Evolutionary conservation across 805 yeast species (phyloP), one percentile per base, ranked within the genome.

Genomic region (Pichia californica): DNA sequence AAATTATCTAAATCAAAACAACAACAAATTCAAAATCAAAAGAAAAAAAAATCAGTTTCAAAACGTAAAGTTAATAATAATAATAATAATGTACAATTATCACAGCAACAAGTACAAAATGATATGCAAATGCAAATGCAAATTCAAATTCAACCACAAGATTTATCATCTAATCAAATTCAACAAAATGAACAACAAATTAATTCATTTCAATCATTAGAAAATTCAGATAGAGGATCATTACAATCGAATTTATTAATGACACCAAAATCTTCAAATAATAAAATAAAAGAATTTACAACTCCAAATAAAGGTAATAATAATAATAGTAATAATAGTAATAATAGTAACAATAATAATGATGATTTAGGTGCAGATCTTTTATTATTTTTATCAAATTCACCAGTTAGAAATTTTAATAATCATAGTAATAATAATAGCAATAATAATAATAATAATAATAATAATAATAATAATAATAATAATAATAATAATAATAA

Each of bases 361-460:
- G 52, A 53, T 34, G 66, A 61, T 15, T 93, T 84, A 61, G 95
- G 94, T 13, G 95, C 94, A 1, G 91, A 83, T 58, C 64, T 87
- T 48, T 70, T 87, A 48, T 74, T 87, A 77, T 87, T 77, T 61
- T 67, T 87, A 52, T 94, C 95, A 2, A 83, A 89, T 7, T 83
- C 93, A 8, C 95, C 95, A 1, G 63, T 63, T 1, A 51, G 62
- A 43, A 53, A 60, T 1, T 31, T 33, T 18, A 41, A 52, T 15
- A 14, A 45, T 13, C 53, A 48, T 32, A 56, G 15, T 15, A 18
- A 26, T 34, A 18, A 18, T 27, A 34, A 53, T 11, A 40, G 37
- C 21, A 45, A 31, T 36, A 31, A 38, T 13, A 14, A 45, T 13
- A 54, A 48, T 32, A 56, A 19, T 15, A 18, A 26, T 34, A 18